Conservation (phyloP, 176 grass and related monocot genomes). For the Elaeis guineensis region DNA sequence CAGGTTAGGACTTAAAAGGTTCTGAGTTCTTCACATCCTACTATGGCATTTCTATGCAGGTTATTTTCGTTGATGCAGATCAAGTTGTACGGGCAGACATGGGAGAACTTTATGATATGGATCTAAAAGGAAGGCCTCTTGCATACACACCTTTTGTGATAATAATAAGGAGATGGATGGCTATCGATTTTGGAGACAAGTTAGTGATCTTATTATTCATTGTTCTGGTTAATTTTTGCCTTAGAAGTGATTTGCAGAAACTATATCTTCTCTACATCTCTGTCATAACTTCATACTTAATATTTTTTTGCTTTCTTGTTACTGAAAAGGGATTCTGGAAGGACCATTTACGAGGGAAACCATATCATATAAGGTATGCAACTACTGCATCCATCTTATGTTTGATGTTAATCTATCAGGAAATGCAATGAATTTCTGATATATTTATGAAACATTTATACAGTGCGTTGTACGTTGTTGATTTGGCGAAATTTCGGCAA, state of each 20-base stretch:
- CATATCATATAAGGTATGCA: slow-evolving; percentile 88
- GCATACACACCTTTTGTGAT: slow-evolving; percentile 98
- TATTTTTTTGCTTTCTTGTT: slow-evolving; percentile 13
- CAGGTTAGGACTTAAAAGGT: not conserved
- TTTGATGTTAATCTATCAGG: not conserved
- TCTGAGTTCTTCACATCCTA: not conserved
- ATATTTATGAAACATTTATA: not conserved
- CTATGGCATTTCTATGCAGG: slow-evolving; percentile 32
- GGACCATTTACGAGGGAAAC: slow-evolving; percentile 87
- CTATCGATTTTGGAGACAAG: slow-evolving; percentile 98
- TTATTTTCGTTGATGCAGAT: slow-evolving; percentile 99
- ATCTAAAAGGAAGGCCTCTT: slow-evolving; percentile 88
- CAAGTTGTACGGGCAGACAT: slow-evolving; percentile 97
- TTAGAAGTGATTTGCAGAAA: no score
- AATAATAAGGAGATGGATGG: slow-evolving; percentile 99
- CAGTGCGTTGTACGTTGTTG: slow-evolving; percentile 99
- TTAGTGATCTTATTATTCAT: slow-evolving; percentile 29
- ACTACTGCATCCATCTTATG: not conserved
- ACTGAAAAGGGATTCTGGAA: slow-evolving; percentile 89
- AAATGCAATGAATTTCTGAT: not conserved
- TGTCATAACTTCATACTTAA: slow-evolving; percentile 2
- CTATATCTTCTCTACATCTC: not conserved
- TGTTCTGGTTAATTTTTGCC: not conserved
- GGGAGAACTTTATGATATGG: slow-evolving; percentile 97
- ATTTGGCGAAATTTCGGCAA: slow-evolving; percentile 95